Evolutionary conservation across 495 filamentous ascomycete genomes (phyloP).

Genomic region (Aspergillus wentii): DNA sequence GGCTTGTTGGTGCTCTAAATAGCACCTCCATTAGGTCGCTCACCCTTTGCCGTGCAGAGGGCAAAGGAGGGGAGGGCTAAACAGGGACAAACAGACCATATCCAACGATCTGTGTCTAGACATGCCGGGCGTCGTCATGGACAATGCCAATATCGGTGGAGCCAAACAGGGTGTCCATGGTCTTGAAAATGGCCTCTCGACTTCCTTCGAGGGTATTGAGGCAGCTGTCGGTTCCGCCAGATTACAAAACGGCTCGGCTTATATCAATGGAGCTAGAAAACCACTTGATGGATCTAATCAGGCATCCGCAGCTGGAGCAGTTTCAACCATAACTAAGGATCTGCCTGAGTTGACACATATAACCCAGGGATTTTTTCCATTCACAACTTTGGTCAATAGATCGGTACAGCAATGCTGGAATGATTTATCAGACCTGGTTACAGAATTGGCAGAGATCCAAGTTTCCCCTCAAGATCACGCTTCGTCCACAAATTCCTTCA

Average conservation of each 20-base stretch:
- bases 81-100: slow-evolving; percentile 6
- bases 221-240: slow-evolving; percentile 10
- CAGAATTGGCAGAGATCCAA: slow-evolving; percentile 61
- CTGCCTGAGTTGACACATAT: slow-evolving; percentile 79
- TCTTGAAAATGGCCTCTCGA: slow-evolving; percentile 19
- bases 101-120: slow-evolving; percentile 14
- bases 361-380: slow-evolving; percentile 65
- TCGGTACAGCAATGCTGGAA: slow-evolving; percentile 79
- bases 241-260: slow-evolving; percentile 22
- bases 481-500: slow-evolving; percentile 22
- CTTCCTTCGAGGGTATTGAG: slow-evolving; percentile 7
- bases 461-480: slow-evolving; percentile 34
- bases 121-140: slow-evolving; percentile 48
- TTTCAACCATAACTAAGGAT: neutral
- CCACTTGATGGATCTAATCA: too few species aligned
- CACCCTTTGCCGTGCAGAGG: slow-evolving; percentile 25
- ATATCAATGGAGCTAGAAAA: slow-evolving; percentile 31
- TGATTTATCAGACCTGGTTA: slow-evolving; percentile 65
- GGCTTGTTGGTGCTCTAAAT: slow-evolving; percentile 13
- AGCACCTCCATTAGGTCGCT: slow-evolving; percentile 16
- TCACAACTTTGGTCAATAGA: slow-evolving; percentile 65
- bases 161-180: slow-evolving; percentile 19
- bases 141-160: slow-evolving; percentile 30
- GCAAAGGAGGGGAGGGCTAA: slow-evolving; percentile 27
- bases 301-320: too few species aligned